Conservation (phyloP, 2,329 filamentous ascomycete species). For the Purpureocillium lavendulum region DNA sequence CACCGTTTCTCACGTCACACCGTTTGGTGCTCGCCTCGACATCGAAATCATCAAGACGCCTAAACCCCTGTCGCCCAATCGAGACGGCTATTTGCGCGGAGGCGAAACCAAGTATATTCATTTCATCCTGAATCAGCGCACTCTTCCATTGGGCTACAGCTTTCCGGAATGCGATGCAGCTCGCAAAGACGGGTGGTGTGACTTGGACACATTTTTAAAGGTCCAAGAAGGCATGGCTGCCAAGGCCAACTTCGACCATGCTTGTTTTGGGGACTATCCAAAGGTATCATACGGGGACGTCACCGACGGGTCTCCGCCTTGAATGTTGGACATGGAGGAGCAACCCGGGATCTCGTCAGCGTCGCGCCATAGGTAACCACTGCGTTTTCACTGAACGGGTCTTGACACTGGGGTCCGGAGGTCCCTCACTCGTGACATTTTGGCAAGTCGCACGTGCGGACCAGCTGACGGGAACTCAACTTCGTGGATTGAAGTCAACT, state of each 20-base stretch:
- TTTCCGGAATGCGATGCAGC: conserved; percentile 54
- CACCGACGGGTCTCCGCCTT: conserved; percentile 25
- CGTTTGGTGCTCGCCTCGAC: conserved; percentile 64
- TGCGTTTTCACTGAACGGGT: no score
- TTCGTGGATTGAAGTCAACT: neutral
- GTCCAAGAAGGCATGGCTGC: conserved; percentile 51
- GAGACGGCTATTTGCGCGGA: conserved; percentile 43
- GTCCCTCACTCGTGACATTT: no score
- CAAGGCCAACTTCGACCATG: conserved; percentile 53
- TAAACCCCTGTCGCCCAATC: conserved; percentile 47
- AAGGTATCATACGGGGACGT: conserved; percentile 28
- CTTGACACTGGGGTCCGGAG: no score
- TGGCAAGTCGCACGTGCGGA: no score
- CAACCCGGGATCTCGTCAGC: no score
- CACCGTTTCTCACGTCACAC: conserved; percentile 58
- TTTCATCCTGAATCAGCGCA: conserved; percentile 67
- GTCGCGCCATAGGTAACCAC: no score
- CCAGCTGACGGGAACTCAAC: no score
- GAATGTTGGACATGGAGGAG: conserved; percentile 10
- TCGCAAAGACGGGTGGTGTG: conserved; percentile 69
- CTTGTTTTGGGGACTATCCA: conserved; percentile 52
- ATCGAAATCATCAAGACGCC: conserved; percentile 67
- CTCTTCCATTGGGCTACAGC: conserved; percentile 58
- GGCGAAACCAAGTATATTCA: conserved; percentile 61
- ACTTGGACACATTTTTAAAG: conserved; percentile 58